Base-by-base conservation (phyloP, 805 yeast genomes). In the Cyberlindnera euphorbiiphila region DNA sequence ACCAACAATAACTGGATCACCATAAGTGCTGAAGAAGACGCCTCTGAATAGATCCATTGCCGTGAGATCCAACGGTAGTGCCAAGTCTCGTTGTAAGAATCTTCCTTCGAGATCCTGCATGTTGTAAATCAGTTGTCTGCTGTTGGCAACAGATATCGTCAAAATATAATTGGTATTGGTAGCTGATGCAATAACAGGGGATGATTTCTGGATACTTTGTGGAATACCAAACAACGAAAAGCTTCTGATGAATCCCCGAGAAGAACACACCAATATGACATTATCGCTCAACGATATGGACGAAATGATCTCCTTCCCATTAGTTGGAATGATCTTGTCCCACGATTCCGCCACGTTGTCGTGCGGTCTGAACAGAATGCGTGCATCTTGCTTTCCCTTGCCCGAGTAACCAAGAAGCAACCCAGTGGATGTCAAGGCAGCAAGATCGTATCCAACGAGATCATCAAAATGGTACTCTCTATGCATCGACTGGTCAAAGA, bases 1-100 rank as follows among this genome's bases (percentile, higher is more conserved):
- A n/a, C 94, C 96, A 38, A 81, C 83, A 6, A 89, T 58, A 46
- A 93, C 84, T 1, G 98, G 98, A 58, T 91, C 97, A 15, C 95
- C 95, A 51, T 75, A 81, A 30, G 81, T 80, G 29, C 86, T 82
- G 66, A 91, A 93, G 54, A 93, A 88, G n/a, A 85, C 57, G 3
- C 89, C 81, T 45, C 74, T 76, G 66, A 61, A 51, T 64, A 71
- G 53, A 45, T 49, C 53, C 6, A 45, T 42, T 4, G 43, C 42
- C 4, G 42, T 41, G 15, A 53, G 28, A 12, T 49, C 55, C 6
- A 74, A 42, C 0, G 81, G 81, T 19, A 75, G 45, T 5, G 72
- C 53, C 25, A 62, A 59, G 49, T 71, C 75, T 49, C 74, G 63
- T 46, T 74, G 58, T 60, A 59, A 43, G 57, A 67, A 61, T 71